Base-by-base conservation (phyloP, 1,284 basidiomycete genomes). In the Inonotus hispidus region DNA sequence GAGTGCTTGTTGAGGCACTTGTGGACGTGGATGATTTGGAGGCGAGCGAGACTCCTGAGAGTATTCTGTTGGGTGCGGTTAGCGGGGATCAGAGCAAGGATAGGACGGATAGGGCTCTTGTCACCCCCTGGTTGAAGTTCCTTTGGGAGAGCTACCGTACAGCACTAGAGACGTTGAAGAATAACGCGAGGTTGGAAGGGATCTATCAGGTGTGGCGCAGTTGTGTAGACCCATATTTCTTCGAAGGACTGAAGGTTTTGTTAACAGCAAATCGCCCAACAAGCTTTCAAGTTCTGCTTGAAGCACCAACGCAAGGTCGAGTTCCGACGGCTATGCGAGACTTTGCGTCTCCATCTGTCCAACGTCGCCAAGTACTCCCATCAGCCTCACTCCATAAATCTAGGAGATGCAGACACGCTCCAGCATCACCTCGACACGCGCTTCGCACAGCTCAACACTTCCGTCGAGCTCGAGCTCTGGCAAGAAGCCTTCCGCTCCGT, bases 401-500 rank as follows among this genome's bases (percentile, higher is more conserved):
- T 99, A 53, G 87, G 91, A 63, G 97, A 99, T 73, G 84, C 95
- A 35, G 97, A 99, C 68, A 98, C 92, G 21, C 88, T 99, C 50
- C 92, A 97, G 72, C 94, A 94, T 68, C 93, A 98, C 76, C 89
- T 99, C 64, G 97, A 99, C 74, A 98, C 95, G 19, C 93, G 97
- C 63, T 98, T 99, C 73, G 91, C 94, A 38, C 96, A 99, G 79
- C 87, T 99, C 66, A 95, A 96, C 72, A 91, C 93, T n/a, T 95
- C 95, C 7, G 95, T 98, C 65, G 94, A 98, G 74, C 88, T 99
- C 65, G 97, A 99, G 77, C 83, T 99, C 53, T 99, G 96, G 97
- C 96, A 98, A 73, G 96, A 99, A 74, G 96, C 95, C 3, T 99
- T 98, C 85, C 91, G 97, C 63, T 95, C 93, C 50, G 93, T 98